Conservation (phyloP, 208 protist species). For the Phytomonas francai region DNA sequence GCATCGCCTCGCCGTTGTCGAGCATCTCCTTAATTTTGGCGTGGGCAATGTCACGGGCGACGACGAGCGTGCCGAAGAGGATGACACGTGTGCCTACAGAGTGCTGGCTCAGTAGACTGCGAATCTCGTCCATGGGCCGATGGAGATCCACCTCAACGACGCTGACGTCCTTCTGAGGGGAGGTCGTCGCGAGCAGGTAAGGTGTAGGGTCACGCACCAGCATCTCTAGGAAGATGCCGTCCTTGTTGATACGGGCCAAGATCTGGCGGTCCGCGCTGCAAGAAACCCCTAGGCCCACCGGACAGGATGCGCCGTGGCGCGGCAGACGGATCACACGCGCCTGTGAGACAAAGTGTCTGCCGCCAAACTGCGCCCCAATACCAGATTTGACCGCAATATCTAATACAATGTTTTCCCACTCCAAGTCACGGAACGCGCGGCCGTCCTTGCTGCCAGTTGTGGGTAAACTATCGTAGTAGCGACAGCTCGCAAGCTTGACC, state of each 20-base stretch:
- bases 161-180: conserved; percentile 23
- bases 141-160: conserved; percentile 87
- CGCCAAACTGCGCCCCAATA: conserved; percentile 95
- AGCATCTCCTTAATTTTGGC: conserved; percentile 91
- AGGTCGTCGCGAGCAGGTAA: conserved; percentile 83
- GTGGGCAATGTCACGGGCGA: conserved; percentile 97
- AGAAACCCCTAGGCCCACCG: conserved; percentile 93
- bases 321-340: conserved; percentile 90
- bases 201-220: conserved; percentile 90
- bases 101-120: conserved; percentile 71
- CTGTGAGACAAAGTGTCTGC: conserved; percentile 97
- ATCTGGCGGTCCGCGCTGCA: conserved; percentile 96
- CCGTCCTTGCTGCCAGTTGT: conserved; percentile 90
- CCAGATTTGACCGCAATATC: conserved; percentile 78
- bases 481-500: conserved; percentile 92
- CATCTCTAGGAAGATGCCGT: conserved; percentile 92
- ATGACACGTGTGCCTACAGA: conserved; percentile 87
- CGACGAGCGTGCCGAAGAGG: conserved; percentile 93
- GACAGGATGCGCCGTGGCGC: conserved; percentile 88
- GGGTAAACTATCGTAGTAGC: conserved; percentile 94
- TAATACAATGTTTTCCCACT: conserved; percentile 91
- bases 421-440: conserved; percentile 93
- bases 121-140: conserved; percentile 83
- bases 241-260: conserved; percentile 90
- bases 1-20: conserved; percentile 72